Evolutionary conservation across 2,329 filamentous ascomycete genomes (phyloP).

Genomic region (Akanthomyces uredinophilus): DNA sequence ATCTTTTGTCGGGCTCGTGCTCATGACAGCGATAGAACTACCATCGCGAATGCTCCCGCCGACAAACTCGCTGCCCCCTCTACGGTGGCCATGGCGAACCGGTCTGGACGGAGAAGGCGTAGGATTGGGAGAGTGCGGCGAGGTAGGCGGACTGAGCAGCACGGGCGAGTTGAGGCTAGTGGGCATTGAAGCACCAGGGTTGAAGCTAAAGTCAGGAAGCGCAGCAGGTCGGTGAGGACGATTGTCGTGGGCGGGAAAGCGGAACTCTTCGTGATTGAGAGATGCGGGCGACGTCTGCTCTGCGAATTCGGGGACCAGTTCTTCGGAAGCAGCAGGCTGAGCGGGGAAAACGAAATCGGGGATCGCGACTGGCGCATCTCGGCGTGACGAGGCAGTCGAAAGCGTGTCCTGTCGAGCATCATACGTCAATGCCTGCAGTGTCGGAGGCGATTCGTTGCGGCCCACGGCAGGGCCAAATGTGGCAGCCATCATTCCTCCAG

Average conservation of each 20-base stretch:
- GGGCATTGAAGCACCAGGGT: constrained; percentile 39
- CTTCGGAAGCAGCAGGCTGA: constrained; percentile 35
- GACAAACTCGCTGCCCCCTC: constrained; percentile 82
- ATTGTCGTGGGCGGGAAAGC: constrained; percentile 27
- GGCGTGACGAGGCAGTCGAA: constrained; percentile 7
- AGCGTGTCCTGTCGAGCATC: neutral
- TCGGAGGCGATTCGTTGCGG: constrained; percentile 24
- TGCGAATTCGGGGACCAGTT: constrained; percentile 27
- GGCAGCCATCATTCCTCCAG: constrained; percentile 40
- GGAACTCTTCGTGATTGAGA: constrained; percentile 28
- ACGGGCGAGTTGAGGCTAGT: constrained; percentile 29
- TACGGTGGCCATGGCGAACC: constrained; percentile 66
- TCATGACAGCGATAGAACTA: constrained; percentile 57
- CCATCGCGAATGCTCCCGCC: constrained; percentile 62
- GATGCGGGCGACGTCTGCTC: neutral
- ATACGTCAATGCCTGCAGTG: constrained; percentile 14
- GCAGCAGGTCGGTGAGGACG: constrained; percentile 33
- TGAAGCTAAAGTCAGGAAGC: constrained; percentile 53
- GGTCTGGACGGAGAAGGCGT: constrained; percentile 53
- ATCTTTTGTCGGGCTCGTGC: constrained; percentile 65
- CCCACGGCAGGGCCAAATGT: constrained; percentile 34
- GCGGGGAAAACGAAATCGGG: constrained; percentile 61
- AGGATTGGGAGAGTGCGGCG: constrained; percentile 45
- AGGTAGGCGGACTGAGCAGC: constrained; percentile 50
- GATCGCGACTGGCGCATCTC: constrained; percentile 46